A percentile compares a stretch with the other conserved stretches of the same genome.
Conservation (phyloP, 176 grass and related monocot genomes). For the Ananas comosus region DNA sequence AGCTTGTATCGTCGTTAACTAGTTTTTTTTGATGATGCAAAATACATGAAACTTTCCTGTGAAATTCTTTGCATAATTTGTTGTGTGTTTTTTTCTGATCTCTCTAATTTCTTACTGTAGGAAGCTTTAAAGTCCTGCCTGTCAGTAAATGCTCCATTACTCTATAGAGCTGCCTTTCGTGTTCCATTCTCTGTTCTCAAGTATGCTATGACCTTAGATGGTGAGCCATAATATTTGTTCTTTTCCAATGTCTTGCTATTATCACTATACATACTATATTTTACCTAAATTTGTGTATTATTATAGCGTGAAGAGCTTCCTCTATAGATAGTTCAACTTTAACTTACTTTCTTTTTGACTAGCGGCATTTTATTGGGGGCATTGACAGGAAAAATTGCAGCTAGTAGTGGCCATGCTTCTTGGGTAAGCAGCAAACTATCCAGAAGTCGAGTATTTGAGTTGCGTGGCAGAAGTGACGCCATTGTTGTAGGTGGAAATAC, state of each 20-base stretch:
- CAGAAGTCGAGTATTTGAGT: constrained; percentile 80
- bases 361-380: background rate
- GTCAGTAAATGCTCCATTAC: constrained; percentile 83
- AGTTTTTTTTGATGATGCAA: background rate
- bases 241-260: background rate
- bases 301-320: no score
- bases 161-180: constrained; percentile 72
- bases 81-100: background rate
- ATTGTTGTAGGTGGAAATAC: constrained; percentile 96
- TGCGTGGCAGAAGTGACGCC: constrained; percentile 95
- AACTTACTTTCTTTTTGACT: background rate
- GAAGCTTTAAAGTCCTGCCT: constrained; percentile 84
- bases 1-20: background rate
- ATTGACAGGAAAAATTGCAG: constrained; percentile 87
- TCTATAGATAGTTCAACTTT: background rate
- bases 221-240: constrained; percentile 33
- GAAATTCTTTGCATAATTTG: background rate
- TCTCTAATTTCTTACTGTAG: constrained; percentile 40
- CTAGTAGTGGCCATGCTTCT: constrained; percentile 79
- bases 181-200: constrained; percentile 87
- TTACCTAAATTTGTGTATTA: no score
- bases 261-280: background rate
- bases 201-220: constrained; percentile 97
- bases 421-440: constrained; percentile 95
- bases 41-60: background rate